phyloP scores from a whole-genome alignment of 2,329 filamentous ascomycete species.

The Apiospora kogelbergensis region DNA sequence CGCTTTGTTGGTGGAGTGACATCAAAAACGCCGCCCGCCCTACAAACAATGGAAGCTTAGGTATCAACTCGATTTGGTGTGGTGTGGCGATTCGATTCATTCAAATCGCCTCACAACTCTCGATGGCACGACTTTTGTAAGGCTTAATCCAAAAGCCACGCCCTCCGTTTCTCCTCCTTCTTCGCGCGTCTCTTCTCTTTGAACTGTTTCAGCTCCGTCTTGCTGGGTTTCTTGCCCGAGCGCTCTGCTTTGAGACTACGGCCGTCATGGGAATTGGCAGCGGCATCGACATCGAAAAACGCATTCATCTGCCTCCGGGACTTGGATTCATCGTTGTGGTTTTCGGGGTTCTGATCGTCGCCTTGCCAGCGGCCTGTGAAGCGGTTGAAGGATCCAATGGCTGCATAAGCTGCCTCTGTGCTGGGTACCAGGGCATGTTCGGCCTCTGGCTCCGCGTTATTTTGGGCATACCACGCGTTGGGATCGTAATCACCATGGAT shows the following conservation, averaged over 20 bases:
- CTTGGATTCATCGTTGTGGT: conserved; percentile 86
- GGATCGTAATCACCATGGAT: conserved; percentile 97
- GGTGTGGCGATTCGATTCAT: background rate
- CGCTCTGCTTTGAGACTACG: conserved; percentile 89
- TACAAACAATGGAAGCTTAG: background rate
- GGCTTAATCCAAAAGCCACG: conserved; percentile 78
- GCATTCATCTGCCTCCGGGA: conserved; percentile 85
- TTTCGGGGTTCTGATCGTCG: conserved; percentile 65
- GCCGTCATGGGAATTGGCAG: conserved; percentile 87
- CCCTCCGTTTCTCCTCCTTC: conserved; percentile 92
- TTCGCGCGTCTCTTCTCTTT: conserved; percentile 85
- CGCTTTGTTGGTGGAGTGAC: background rate
- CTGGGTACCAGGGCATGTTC: conserved; percentile 33
- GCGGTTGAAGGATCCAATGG: conserved; percentile 81
- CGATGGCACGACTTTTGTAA: background rate
- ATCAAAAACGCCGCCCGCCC: background rate
- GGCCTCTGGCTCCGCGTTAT: conserved; percentile 39
- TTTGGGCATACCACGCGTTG: conserved; percentile 87
- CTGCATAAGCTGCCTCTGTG: conserved; percentile 54
- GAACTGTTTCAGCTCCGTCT: conserved; percentile 85
- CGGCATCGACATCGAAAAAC: conserved; percentile 94
- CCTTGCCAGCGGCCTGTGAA: conserved; percentile 84
- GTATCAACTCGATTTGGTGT: background rate
- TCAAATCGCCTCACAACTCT: background rate
- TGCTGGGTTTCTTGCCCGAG: conserved; percentile 77